phyloP scores from a whole-genome alignment of 2,329 filamentous ascomycete species.

The Plenodomus lindquistii region DNA sequence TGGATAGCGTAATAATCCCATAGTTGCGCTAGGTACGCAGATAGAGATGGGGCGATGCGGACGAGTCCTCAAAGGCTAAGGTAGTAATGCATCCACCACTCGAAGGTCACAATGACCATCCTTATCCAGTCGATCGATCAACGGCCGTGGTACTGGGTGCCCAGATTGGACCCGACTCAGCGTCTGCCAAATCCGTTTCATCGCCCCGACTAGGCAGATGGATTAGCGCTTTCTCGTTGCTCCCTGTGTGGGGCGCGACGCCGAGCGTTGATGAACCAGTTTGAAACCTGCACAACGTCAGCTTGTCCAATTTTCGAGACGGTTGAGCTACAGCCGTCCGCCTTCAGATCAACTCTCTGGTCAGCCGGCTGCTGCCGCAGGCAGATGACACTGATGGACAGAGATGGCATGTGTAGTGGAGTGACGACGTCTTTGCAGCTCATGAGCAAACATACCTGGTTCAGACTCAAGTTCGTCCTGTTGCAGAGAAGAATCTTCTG shows the following conservation, averaged over 20 bases:
- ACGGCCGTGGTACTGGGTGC: not conserved
- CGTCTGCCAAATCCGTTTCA: no score
- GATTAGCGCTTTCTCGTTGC: conserved; percentile 28
- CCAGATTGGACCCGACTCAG: not conserved
- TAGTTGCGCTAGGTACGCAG: not conserved
- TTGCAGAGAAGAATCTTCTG: conserved; percentile 82
- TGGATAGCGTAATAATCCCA: not conserved
- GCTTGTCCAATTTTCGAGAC: not conserved
- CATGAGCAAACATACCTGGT: conserved; percentile 54
- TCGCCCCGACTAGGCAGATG: conserved; percentile 15
- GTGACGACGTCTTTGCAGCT: conserved; percentile 38
- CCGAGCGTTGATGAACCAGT: conserved; percentile 81
- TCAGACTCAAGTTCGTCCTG: conserved; percentile 77
- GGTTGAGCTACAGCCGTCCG: not conserved
- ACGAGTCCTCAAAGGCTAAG: no score
- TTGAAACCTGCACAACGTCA: conserved; percentile 60
- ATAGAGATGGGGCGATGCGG: not conserved
- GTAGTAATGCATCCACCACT: not conserved
- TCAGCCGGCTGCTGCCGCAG: conserved; percentile 6
- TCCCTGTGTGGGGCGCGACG: conserved; percentile 54
- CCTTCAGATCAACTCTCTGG: not conserved
- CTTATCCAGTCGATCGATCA: not conserved
- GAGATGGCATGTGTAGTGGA: conserved; percentile 23
- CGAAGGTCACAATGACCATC: not conserved
- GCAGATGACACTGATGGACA: conserved; percentile 10